phyloP scores from a whole-genome alignment of 169 alveolate species.

The Amoebophrya sp. region DNA sequence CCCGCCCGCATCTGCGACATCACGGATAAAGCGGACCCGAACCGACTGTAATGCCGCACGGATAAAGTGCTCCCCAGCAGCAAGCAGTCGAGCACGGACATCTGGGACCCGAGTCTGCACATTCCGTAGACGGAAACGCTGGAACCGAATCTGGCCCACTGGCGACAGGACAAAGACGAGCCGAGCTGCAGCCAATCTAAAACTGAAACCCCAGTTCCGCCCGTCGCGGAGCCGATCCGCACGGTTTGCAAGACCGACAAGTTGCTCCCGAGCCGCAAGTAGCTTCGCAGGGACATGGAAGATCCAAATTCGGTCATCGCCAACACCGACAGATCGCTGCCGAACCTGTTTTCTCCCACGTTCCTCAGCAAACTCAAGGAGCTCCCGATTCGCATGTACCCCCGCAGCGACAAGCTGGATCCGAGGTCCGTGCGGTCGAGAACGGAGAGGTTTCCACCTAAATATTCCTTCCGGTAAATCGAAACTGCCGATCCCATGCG shows the following conservation, averaged over 20 bases:
- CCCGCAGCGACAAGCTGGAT: background rate
- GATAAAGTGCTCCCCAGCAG: background rate
- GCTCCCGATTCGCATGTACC: background rate
- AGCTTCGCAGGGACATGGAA: background rate
- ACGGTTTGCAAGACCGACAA: background rate
- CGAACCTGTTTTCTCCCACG: background rate
- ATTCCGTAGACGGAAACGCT: background rate
- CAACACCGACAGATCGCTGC: background rate
- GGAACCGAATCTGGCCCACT: background rate
- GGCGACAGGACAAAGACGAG: background rate
- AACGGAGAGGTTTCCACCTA: background rate
- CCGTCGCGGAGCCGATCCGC: constrained; percentile 16
- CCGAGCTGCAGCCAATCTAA: constrained; percentile 23
- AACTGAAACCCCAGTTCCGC: background rate
- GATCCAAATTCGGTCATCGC: background rate
- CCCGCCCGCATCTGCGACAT: background rate
- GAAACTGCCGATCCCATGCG: background rate
- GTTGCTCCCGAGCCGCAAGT: background rate
- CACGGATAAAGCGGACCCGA: background rate
- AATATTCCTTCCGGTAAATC: background rate
- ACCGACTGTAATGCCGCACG: background rate
- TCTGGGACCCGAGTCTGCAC: background rate
- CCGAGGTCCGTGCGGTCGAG: constrained; percentile 13
- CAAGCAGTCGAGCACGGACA: constrained; percentile 17
- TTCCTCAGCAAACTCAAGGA: background rate